Base-by-base conservation (phyloP, 345 rosid species). In the Brassica nigra region DNA sequence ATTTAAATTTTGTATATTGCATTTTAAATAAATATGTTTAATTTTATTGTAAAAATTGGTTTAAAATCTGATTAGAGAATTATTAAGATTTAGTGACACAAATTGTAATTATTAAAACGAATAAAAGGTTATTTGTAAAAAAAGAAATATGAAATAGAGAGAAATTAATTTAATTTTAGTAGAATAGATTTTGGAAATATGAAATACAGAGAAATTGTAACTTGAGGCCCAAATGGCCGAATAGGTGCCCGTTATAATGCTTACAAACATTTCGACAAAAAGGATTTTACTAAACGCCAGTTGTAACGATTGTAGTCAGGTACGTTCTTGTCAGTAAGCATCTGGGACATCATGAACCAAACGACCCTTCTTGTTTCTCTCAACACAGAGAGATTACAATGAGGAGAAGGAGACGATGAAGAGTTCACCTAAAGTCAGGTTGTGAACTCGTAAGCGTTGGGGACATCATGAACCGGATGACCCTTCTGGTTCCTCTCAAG, bases 401-500 rank as follows among this genome's bases (percentile, higher is more conserved):
- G n/a, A 49, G 18, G 18, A 18, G 57, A 49, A 49, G 57, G 54
- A 47, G 15, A 47, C 54, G 15, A 4, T 14, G 54, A 47, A 49
- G 57, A n/a, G 18, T 49, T 14, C 18, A 49, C 57, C 57, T 49
- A 49, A 18, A 58, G 11, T 73, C 54, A 87, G 66, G 82, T 47
- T 82, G 80, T 72, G 63, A 84, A 71, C 81, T 92, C 94, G 70
- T 86, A 92, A 14, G 97, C 92, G 71, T 89, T 81, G 8, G 99
- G 99, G 68, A 95, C 94, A 36, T 95, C 97, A 69, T 95, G 99
- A 80, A 95, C 80, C 0, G 97, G 99, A 27, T 87, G 99, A 55
- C 99, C 97, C 74, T 90, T 95, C 62, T 37, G 86, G 78, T 91
- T 95, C 80, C 97, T 85, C 73, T 95, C 97, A 34, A 90, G 85